Evolutionary conservation across 768 basidiomycete genomes (phyloP).

Genomic region (Hortiboletus campestris): DNA sequence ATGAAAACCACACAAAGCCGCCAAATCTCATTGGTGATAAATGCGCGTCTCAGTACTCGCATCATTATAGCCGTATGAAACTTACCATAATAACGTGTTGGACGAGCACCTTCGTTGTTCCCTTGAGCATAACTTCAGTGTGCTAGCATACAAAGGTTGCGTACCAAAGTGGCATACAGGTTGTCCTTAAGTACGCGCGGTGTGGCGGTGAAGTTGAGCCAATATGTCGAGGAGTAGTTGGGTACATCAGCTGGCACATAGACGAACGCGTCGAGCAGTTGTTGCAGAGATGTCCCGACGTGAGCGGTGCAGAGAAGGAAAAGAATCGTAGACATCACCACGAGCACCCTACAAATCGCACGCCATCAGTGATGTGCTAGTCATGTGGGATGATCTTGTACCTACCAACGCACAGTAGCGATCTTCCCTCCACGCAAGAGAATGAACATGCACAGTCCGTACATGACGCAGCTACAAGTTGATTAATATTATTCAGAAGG

Average conservation of each 20-base stretch:
- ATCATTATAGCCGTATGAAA: not conserved
- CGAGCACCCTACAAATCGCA: not conserved
- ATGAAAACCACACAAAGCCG: constrained; percentile 2
- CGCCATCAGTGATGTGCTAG: not conserved
- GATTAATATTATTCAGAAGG: not conserved
- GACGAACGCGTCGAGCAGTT: constrained; percentile 1
- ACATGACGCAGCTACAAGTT: not conserved
- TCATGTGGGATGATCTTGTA: not conserved
- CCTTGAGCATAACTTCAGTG: not conserved
- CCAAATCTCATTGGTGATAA: not conserved
- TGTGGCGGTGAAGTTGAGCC: not conserved
- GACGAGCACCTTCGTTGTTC: not conserved
- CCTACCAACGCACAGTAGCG: not conserved
- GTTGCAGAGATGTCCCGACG: not conserved
- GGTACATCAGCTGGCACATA: not conserved
- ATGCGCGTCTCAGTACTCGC: not conserved
- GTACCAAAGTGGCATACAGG: not conserved
- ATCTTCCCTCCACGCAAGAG: not conserved
- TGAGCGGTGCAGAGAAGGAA: not conserved
- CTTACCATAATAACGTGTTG: not conserved
- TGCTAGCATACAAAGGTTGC: not conserved
- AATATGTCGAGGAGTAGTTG: not conserved
- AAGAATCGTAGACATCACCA: not conserved
- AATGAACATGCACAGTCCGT: not conserved
- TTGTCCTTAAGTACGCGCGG: not conserved